Conservation (phyloP, 495 filamentous ascomycete genomes). For the Hypomontagnella monticulosa region DNA sequence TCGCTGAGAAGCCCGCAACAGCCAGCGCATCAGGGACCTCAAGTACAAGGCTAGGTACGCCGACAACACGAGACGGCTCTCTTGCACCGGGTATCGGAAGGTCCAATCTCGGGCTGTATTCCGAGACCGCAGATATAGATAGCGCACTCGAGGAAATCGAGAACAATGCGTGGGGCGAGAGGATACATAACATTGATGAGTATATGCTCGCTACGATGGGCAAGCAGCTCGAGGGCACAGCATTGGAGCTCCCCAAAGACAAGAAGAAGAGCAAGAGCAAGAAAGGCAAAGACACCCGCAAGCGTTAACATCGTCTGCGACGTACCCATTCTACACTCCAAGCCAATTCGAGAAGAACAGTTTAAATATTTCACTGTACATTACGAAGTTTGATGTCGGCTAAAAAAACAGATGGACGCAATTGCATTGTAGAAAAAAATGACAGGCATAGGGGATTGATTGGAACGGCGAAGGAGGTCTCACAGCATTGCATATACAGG, state of each 20-base stretch:
- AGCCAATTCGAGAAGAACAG: background rate
- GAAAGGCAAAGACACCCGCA: slow-evolving; percentile 74
- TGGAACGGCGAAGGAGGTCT: slow-evolving; percentile 1
- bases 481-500: slow-evolving; percentile 37
- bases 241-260: slow-evolving; percentile 80
- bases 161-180: slow-evolving; percentile 63
- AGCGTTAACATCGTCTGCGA: slow-evolving; percentile 39
- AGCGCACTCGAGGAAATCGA: slow-evolving; percentile 59
- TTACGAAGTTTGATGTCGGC: slow-evolving; percentile 4
- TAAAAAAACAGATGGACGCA: background rate
- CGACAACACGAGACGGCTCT: slow-evolving; percentile 58
- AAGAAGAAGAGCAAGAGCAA: slow-evolving; percentile 79
- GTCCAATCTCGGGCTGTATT: slow-evolving; percentile 54
- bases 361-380: slow-evolving; percentile 8
- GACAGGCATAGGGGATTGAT: background rate
- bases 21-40: slow-evolving; percentile 57
- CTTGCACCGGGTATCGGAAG: slow-evolving; percentile 43
- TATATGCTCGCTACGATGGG: slow-evolving; percentile 85
- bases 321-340: background rate
- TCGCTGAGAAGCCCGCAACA: slow-evolving; percentile 74
- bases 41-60: slow-evolving; percentile 56
- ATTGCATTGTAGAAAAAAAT: slow-evolving; percentile 7
- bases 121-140: slow-evolving; percentile 50
- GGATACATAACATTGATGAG: slow-evolving; percentile 75
- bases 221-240: slow-evolving; percentile 78